Percentiles rank a stretch among this genome's conserved stretches.
Conservation (phyloP, 2,329 filamentous ascomycete species). For the Pyricularia sp. region DNA sequence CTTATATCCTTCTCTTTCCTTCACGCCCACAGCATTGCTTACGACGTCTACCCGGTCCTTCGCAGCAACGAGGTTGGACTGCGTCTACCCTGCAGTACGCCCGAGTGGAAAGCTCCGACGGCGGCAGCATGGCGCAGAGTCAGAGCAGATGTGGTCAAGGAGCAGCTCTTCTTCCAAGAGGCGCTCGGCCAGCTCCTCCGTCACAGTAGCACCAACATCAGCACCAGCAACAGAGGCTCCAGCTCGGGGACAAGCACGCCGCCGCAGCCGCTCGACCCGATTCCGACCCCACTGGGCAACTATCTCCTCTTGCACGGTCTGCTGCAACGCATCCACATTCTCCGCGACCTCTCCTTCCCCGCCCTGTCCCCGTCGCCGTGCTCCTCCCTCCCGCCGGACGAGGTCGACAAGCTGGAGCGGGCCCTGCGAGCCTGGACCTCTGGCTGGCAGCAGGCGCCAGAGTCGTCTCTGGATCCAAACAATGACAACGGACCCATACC, state of each 20-base stretch:
- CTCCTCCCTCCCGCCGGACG: constrained; percentile 19
- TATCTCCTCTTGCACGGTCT: constrained; percentile 44
- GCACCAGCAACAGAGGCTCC: constrained; percentile 9
- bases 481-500: constrained; percentile 42
- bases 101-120: constrained; percentile 44
- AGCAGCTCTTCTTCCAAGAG: constrained; percentile 19
- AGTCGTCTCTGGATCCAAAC: constrained; percentile 43
- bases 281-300: constrained; percentile 30
- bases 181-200: constrained; percentile 21
- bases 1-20: constrained; percentile 45
- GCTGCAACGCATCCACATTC: constrained; percentile 44
- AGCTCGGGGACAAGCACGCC: constrained; percentile 19
- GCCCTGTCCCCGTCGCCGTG: constrained; percentile 6
- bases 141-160: constrained; percentile 9
- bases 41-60: constrained; percentile 50
- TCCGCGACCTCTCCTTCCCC: constrained; percentile 23
- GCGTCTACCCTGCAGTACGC: constrained; percentile 42
- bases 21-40: constrained; percentile 52
- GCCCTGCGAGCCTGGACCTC: constrained; percentile 40
- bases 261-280: background rate
- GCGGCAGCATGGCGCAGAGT: constrained; percentile 36
- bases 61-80: constrained; percentile 44
- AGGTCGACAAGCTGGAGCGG: constrained; percentile 31
- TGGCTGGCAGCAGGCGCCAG: constrained; percentile 40
- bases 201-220: constrained; percentile 10